Conservation (phyloP, 2,329 filamentous ascomycete genomes). For the Colletotrichum gloeosporioides region DNA sequence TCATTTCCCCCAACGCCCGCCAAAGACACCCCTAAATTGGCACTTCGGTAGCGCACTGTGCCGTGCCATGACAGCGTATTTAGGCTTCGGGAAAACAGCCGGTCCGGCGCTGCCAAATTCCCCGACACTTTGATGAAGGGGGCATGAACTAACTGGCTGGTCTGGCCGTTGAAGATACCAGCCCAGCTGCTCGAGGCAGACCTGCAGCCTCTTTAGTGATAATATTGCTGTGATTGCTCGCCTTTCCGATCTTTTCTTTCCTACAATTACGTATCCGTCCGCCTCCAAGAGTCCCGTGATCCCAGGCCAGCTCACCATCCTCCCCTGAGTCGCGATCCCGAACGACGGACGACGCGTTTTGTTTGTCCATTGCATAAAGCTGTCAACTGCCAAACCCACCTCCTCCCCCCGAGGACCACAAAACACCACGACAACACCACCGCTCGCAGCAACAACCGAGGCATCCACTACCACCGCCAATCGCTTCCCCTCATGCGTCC, state of each 20-base stretch:
- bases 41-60: slow-evolving; percentile 8
- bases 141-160: neutral
- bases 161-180: neutral
- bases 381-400: slow-evolving; percentile 11
- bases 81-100: slow-evolving; percentile 19
- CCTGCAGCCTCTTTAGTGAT: neutral
- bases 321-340: slow-evolving; percentile 9
- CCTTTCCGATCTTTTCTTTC: neutral
- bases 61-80: neutral
- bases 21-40: slow-evolving; percentile 9
- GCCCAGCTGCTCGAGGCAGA: neutral
- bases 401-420: neutral
- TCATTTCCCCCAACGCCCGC: slow-evolving; percentile 3
- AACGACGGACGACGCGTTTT: slow-evolving; percentile 2
- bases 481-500: slow-evolving; percentile 7
- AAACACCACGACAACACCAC: neutral
- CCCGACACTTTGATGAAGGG: slow-evolving; percentile 17
- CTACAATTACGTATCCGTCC: neutral
- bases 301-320: neutral
- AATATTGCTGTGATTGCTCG: neutral
- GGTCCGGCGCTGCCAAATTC: slow-evolving; percentile 16
- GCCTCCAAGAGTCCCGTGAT: neutral
- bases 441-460: neutral
- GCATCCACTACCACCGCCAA: neutral
- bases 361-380: slow-evolving; percentile 11